Percentiles rank a stretch among this genome's conserved stretches.
These are phyloP conservation scores for Fusarium irregulare DNA, from an alignment of 2,329 filamentous ascomycete species.

Conservation along the genomic window DNA sequence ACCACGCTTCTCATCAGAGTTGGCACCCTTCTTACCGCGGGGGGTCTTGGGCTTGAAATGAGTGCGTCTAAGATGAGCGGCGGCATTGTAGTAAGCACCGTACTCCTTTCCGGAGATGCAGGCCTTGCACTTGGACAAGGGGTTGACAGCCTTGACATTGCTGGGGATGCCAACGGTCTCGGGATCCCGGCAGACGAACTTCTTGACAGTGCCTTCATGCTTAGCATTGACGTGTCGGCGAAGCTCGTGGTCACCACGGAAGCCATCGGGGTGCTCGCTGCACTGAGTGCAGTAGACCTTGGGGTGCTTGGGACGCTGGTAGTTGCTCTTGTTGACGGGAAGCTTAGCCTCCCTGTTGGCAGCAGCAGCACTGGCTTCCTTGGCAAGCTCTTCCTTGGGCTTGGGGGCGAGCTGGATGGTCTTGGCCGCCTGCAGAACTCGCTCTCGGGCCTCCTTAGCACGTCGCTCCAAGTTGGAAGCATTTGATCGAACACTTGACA, in stretches of 20 bases:
- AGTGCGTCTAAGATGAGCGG: constrained; percentile 85
- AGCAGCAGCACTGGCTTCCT: neutral
- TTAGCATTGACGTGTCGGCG: constrained; percentile 73
- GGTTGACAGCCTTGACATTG: constrained; percentile 65
- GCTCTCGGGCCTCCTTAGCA: constrained; percentile 60
- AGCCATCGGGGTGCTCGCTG: constrained; percentile 78
- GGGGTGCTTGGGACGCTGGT: constrained; percentile 73
- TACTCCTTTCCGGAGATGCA: constrained; percentile 84
- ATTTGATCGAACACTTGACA: constrained; percentile 57
- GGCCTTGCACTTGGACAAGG: constrained; percentile 84
- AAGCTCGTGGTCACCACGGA: constrained; percentile 87
- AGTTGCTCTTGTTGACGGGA: constrained; percentile 56
- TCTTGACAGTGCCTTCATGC: constrained; percentile 68
- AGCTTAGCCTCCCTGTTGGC: constrained; percentile 57
- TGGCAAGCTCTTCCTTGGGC: constrained; percentile 45
- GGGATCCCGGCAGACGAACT: constrained; percentile 70
- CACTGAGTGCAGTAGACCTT: constrained; percentile 79
- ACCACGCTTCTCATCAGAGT: constrained; percentile 61
- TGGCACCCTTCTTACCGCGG: constrained; percentile 57
- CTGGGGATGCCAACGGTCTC: constrained; percentile 52
- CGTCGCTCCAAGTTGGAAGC: constrained; percentile 58
- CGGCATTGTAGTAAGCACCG: constrained; percentile 93
- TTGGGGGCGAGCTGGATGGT: constrained; percentile 59
- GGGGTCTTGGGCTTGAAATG: constrained; percentile 80
- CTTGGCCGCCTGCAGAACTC: constrained; percentile 58